Evolutionary conservation across 805 yeast species (phyloP), one percentile per base, ranked within the genome.

Genomic region (Kodamaea sagamina): DNA sequence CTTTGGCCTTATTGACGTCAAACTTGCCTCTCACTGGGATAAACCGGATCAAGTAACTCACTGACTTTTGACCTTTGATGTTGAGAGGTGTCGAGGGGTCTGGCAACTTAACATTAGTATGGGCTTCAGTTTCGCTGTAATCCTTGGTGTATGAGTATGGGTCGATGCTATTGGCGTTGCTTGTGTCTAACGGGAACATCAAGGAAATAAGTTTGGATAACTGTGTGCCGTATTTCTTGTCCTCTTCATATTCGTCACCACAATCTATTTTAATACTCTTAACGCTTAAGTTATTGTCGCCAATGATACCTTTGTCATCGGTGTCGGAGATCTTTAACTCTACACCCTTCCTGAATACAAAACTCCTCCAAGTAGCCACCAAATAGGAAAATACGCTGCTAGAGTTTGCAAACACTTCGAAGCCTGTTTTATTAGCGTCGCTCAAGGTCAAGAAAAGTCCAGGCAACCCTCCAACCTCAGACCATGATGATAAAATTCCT

Each of bases 391-490:
- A 47, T 11, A 67, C 44, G 28, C 51, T 52, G 39, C 60, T 46
- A 22, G 62, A 62, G 43, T 75, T 70, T 38, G 80, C 77, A 52
- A 65, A 74, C 0, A 88, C 65, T n/a, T 72, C 73, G 28, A 86
- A 58, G 5, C 71, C 71, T 37, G 76, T 74, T 48, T 75, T 72
- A 1, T 89, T 89, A 52, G 88, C 86, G 52, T 89, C 97, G 44
- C 87, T 81, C 10, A 86, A 71, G 0, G 97, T 88, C 39, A 92
- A 66, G 38, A 92, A 78, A 54, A 88, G 66, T 0, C 99, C 99
- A 0, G 98, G 97, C 5, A 92, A 62, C 0, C 99, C 99, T n/a
- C 95, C 88, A 2, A 89, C 66, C n/a, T 83, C 74, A 4, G 75
- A 61, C 97, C 97, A 92, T 42, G 75, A 63, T 15, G 58, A 48